Evolutionary conservation across 306 rosid species (phyloP), one percentile per base, ranked within the genome.

Genomic region (Ammopiptanthus mongolicus): DNA sequence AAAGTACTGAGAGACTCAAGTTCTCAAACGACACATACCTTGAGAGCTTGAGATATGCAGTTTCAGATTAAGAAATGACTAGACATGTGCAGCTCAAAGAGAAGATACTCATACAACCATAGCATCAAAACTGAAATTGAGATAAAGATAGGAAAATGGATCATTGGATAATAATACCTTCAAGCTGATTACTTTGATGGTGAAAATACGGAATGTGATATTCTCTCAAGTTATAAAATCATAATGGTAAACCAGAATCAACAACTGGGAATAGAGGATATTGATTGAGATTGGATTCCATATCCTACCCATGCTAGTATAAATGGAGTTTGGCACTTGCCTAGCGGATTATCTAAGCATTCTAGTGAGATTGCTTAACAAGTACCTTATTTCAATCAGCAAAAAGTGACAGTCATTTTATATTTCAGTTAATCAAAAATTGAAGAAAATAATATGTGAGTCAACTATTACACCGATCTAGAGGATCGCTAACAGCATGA

Each of bases 1-100:
- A 47, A 67, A 61, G 28, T 23, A 37, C 2, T 0, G 37, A 63
- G 21, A 41, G 6, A 61, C 31, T 25, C 25, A 74, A 39, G 31
- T 11, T 37, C 33, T 53, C 17, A 73, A 56, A 61, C 18, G 2
- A 73, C 5, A 39, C 18, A 48, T 52, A 66, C 60, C 69, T 33
- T 48, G 36, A 71, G 13, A 37, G n/a, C n/a, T 31, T 42, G 69
- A 71, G 25, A 64, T 10, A 37, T 14, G 60, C 67, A 62, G 29
- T 11, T 53, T 85, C 65, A 75, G 82, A 75, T 72, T 69, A 71
- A 36, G 76, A 82, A 69, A 71, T 85, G 65, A 71, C 69, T 57
- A 1, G 58, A 36, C 66, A 79, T 52, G 4, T 60, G 65, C 41
- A 82, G 42, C 51, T 77, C 87, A 78, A 77, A 69, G 44, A 70